Base-by-base conservation (phyloP, 1,284 basidiomycete species). In the Malassezia sympodialis region DNA sequence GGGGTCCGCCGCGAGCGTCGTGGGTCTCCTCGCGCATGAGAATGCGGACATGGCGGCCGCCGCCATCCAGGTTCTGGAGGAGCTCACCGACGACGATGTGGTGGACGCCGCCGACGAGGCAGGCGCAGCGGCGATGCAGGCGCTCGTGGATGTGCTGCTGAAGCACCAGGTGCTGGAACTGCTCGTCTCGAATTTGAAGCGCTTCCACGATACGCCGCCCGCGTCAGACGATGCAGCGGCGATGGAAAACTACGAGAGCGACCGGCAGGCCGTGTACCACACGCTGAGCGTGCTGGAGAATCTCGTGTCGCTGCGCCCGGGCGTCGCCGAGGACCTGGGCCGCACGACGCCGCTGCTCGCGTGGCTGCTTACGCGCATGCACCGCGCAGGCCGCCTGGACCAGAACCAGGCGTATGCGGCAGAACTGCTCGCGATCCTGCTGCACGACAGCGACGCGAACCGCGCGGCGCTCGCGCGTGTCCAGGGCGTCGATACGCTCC, bases 31-130 rank as follows among this genome's bases (percentile, higher is more conserved):
- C 26, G 72, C 73, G 42, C 73, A 75, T 50, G 73, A 75, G 19
- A 75, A 75, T 47, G 66, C 56, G 7, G 71, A 73, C 46, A 73
- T 73, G 19, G 60, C 58, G 0, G 61, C 58, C 0, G 58, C 55
- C 11, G 67, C 61, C 6, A 65, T 73, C 26, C 57, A 69, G 50
- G 55, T 72, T 24, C 79, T 98, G 3, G 87, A 91, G 67, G 94
- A 98, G 76, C 79, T 96, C 56, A 93, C 90, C 0, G 93, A 98
- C 66, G 93, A 96, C 73, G 93, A 98, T 69, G 88, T 89, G 1
- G 85, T 87, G 2, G 84, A 84, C 8, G 83, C 82, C 14, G 23
- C 34, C 32, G 44, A 26, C 19, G 81, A 46, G 28, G 27, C 21
- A 82, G 2, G 82, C 15, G 24, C 39, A 19, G 42, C 35, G 19